Evolutionary conservation across 2,329 filamentous ascomycete species (phyloP), one percentile per base, ranked within the genome.

Genomic region (Aspergillus fijiensis): DNA sequence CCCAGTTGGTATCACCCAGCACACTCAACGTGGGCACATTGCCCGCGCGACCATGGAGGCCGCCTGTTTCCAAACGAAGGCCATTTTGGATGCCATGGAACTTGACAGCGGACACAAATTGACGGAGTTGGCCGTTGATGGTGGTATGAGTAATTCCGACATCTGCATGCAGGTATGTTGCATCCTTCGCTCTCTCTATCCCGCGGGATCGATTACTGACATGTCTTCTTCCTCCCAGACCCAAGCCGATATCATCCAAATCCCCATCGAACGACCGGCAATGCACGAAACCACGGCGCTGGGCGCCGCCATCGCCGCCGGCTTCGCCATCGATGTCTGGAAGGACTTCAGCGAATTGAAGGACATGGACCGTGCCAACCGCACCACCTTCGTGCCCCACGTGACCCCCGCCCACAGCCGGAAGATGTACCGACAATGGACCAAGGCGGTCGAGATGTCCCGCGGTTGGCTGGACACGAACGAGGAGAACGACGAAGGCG

Each of bases 211-310:
- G 47, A 57, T 59, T 48, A 54, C 55, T 69, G 68, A 68, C 27
- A 23, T 50, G 33, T 35, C 33, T 35, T 35, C 23, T 12, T 21
- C 7, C 19, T 5, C 39, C 54, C 64, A 89, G 83, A 92, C 90
- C 5, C 92, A 96, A 83, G 89, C 92, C 63, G 89, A 96, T 77
- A 85, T 96, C 54, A 91, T 90, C 68, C 87, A 87, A 58, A 95
- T 96, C 67, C 89, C 88, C 29, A 89, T 96, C 61, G 87, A 93
- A 74, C 87, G 92, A 25, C 92, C 92, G 0, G 84, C 86, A 58
- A 96, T 96, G 92, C 88, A 90, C 59, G 92, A 96, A 80, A 96
- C 92, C 4, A 96, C 92, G 1, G 89, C 92, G 0, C 84, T 96
- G 2, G 92, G 92, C 27, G 92, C 92, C 14, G 92, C 92, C 51